A percentile compares a stretch with the other conserved stretches of the same genome.
These are phyloP conservation scores for Rhipidocladum racemiflorum DNA, from an alignment of 176 grass and related monocot genomes.

Conservation along the genomic window DNA sequence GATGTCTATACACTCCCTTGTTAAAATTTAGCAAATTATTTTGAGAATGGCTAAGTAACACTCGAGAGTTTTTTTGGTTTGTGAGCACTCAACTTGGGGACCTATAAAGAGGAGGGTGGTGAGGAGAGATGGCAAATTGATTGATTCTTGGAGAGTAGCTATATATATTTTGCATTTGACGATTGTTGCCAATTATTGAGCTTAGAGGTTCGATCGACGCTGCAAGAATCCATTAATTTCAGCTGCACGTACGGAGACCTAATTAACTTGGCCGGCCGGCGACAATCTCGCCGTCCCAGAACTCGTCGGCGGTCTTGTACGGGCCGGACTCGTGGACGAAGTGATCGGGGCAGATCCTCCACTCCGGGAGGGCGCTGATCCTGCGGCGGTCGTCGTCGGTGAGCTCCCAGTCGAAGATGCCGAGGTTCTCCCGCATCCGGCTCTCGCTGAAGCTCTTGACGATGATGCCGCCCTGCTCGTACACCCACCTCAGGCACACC, in stretches of 20 bases:
- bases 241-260: too few species aligned
- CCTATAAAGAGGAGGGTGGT: too few species aligned
- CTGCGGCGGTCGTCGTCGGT: background rate
- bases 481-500: conserved; percentile 46
- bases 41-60: too few species aligned
- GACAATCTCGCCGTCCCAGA: conserved; percentile 45
- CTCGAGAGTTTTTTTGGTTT: too few species aligned
- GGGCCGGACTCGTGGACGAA: conserved; percentile 22
- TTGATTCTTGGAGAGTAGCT: too few species aligned
- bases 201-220: background rate
- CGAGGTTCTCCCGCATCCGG: conserved; percentile 40
- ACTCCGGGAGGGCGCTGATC: conserved; percentile 29
- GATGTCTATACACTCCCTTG: too few species aligned
- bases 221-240: background rate
- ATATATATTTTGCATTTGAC: too few species aligned
- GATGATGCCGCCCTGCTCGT: conserved; percentile 32
- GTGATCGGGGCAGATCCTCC: background rate
- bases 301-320: conserved; percentile 27
- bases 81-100: too few species aligned
- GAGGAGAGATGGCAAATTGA: too few species aligned
- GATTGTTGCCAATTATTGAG: too few species aligned
- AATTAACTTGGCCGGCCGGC: too few species aligned
- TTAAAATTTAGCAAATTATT: too few species aligned
- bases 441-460: conserved; percentile 36
- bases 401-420: conserved; percentile 53